Evolutionary conservation across 2,329 filamentous ascomycete genomes (phyloP).

Genomic region (Berkeleyomyces basicola): DNA sequence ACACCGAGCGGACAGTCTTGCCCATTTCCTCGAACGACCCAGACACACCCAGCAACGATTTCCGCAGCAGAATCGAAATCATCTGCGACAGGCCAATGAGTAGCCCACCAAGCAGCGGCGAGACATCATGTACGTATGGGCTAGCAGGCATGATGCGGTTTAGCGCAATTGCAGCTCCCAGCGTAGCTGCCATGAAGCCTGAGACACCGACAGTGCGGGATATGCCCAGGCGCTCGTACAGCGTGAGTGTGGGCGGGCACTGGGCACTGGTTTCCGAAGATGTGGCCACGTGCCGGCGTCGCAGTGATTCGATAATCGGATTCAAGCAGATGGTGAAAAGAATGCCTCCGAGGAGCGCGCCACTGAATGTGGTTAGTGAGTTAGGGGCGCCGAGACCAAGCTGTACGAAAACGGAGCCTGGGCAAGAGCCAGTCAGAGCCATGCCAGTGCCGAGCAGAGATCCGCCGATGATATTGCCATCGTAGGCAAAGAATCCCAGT

Average conservation of each 20-base stretch:
- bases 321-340: constrained; percentile 31
- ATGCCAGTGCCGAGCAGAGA: constrained; percentile 47
- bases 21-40: constrained; percentile 44
- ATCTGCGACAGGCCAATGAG: constrained; percentile 42
- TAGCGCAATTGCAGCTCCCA: constrained; percentile 23
- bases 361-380: constrained; percentile 35
- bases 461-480: constrained; percentile 50
- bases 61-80: constrained; percentile 35
- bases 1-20: constrained; percentile 32
- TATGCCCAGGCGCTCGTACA: constrained; percentile 27
- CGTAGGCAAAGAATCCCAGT: constrained; percentile 38
- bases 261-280: constrained; percentile 13
- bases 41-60: constrained; percentile 42
- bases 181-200: constrained; percentile 27
- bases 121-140: constrained; percentile 22
- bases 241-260: constrained; percentile 17
- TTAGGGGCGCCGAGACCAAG: constrained; percentile 35
- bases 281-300: neutral
- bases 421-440: constrained; percentile 47
- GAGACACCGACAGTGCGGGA: constrained; percentile 24
- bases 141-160: constrained; percentile 21
- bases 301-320: constrained; percentile 15
- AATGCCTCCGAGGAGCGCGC: constrained; percentile 39
- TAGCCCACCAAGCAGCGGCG: constrained; percentile 38
- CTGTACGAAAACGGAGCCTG: constrained; percentile 48